phyloP scores from a whole-genome alignment of 2,329 filamentous ascomycete species.

The Pseudopithomyces chartarum region DNA sequence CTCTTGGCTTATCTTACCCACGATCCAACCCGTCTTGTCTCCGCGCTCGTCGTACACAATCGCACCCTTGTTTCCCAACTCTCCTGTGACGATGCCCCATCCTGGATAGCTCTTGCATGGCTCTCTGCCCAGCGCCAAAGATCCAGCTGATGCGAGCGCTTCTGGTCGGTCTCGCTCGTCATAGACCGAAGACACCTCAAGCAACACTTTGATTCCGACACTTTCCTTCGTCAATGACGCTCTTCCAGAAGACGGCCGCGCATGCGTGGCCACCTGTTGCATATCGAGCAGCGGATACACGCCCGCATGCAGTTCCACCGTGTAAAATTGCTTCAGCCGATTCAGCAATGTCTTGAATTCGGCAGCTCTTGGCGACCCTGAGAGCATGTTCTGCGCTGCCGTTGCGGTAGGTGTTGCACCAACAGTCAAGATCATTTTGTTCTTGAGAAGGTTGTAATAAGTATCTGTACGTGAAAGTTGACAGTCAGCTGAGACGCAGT shows the following conservation, averaged over 20 bases:
- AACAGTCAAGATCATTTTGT: conserved; percentile 63
- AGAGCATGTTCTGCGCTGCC: conserved; percentile 64
- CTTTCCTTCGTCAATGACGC: conserved; percentile 56
- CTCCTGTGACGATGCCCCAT: conserved; percentile 71
- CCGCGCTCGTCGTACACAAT: conserved; percentile 32
- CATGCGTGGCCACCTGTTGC: conserved; percentile 77
- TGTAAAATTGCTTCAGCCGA: conserved; percentile 35
- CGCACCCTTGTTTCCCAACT: conserved; percentile 47
- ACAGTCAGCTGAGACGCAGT: neutral
- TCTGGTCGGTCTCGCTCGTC: conserved; percentile 56
- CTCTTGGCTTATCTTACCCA: conserved; percentile 76
- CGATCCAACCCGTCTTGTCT: conserved; percentile 62
- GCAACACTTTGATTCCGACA: conserved; percentile 71
- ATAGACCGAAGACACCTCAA: conserved; percentile 74
- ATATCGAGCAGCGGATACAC: conserved; percentile 78
- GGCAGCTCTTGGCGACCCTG: conserved; percentile 45
- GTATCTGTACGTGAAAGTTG: conserved; percentile 21
- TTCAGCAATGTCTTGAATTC: conserved; percentile 50
- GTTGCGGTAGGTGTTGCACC: conserved; percentile 79
- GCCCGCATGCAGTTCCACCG: conserved; percentile 74
- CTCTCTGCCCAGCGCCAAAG: conserved; percentile 73
- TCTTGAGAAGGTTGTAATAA: neutral
- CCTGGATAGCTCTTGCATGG: conserved; percentile 72
- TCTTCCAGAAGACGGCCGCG: conserved; percentile 49
- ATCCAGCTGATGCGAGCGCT: conserved; percentile 71